Evolutionary conservation across 176 grass and related monocot species (phyloP), one percentile per base, ranked within the genome.

Genomic region (Bromus sterilis): DNA sequence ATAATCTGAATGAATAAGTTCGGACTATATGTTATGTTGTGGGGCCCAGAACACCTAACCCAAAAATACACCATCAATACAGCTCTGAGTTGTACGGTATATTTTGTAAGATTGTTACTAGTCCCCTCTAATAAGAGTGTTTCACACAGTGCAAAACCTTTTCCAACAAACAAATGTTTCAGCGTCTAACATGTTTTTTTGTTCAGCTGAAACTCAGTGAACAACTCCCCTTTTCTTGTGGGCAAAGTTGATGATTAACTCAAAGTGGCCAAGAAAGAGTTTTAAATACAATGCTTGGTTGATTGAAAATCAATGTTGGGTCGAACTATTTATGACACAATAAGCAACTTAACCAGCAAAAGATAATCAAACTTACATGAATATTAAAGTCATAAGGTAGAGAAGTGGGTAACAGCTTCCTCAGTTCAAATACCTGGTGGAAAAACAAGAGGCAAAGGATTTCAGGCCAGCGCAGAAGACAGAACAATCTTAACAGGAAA

Each of bases 371-470:
- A 88, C 96, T 93, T 89, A 95, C 96, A 88, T 98, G 95, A 74
- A 98, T 95, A 91, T 98, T 98, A n/a, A 98, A 98, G 84, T 98
- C 95, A 71, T 95, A 98, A 39, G 84, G 84, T 20, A 84, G 69
- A 86, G 92, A 98, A 87, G 95, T 93, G 40, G 93, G 95, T 69
- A 98, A 83, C 62, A 98, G 90, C 79, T 98, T 98, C 68, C 95
- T 92, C 73, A 98, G 79, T 84, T 95, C 75, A 93, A 98, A 95
- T 82, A 98, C 78, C 92, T 98, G 79, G 66, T 72, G 41, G 56
- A 78, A 83, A 78, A 88, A 82, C 21, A 30, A 78, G 73, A 89
- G 41, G 48, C 16, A 74, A 66, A 75, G n/a, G 56, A 41, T 84
- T 21, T 66, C 35, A 90, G 13, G 20, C 68, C 65, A 84, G 71